A percentile compares a stretch with the other conserved stretches of the same genome.
These are phyloP conservation scores for Dryas alaskensis DNA, from an alignment of 306 rosid genomes.

Conservation along the genomic window DNA sequence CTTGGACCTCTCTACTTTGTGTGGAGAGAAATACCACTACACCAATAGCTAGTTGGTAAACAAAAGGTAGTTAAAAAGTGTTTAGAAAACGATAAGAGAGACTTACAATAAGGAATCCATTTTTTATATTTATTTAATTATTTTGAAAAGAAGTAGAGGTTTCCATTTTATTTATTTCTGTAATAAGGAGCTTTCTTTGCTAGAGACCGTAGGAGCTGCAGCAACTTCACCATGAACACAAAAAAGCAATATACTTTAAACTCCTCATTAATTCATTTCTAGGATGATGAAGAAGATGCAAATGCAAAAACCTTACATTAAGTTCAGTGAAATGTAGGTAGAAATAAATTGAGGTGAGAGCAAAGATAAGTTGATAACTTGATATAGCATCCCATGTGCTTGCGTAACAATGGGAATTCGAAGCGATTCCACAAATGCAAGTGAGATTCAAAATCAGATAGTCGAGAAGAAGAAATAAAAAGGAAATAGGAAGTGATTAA, in stretches of 20 bases:
- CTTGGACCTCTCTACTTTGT: too few relatives aligned
- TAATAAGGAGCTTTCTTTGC: background rate
- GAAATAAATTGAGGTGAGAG: background rate
- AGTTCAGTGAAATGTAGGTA: background rate
- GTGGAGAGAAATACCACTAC: too few relatives aligned
- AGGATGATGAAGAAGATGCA: background rate
- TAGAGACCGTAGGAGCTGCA: background rate
- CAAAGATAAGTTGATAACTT: background rate
- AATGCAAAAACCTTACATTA: background rate
- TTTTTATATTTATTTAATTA: too few relatives aligned
- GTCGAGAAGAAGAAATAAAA: background rate
- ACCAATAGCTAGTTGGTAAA: background rate
- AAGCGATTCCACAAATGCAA: background rate
- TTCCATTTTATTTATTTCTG: background rate
- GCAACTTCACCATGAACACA: background rate
- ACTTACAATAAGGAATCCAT: background rate
- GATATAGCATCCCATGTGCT: background rate
- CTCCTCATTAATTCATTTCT: background rate
- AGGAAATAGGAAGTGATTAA: background rate
- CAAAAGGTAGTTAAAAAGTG: background rate
- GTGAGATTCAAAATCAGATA: background rate
- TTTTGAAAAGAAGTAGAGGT: background rate
- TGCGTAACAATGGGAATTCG: background rate
- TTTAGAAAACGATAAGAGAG: background rate
- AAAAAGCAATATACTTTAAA: background rate